A percentile compares a stretch with the other conserved stretches of the same genome.
phyloP scores from a whole-genome alignment of 2,329 filamentous ascomycete species.

The Macrophomina phaseolina region DNA sequence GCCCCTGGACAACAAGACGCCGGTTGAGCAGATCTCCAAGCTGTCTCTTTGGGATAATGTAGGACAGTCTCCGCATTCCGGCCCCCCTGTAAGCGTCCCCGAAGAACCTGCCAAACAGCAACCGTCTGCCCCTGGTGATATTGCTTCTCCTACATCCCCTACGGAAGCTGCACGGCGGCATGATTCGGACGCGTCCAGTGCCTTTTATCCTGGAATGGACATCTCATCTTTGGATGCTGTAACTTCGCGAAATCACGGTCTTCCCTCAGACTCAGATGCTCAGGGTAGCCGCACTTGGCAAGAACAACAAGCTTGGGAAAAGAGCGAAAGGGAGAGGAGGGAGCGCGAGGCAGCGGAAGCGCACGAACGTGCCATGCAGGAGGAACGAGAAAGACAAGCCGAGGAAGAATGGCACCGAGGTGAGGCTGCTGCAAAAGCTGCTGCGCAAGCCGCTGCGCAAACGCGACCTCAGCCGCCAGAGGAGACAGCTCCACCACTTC shows the following conservation, averaged over 20 bases:
- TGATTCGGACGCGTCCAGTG: constrained; percentile 35
- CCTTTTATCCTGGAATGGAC: constrained; percentile 39
- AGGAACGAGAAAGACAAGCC: constrained; percentile 36
- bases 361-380: constrained; percentile 31
- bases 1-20: constrained; percentile 48
- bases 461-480: not conserved
- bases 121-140: not conserved
- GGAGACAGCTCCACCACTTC: constrained; percentile 39
- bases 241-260: constrained; percentile 35
- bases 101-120: not conserved
- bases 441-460: constrained; percentile 6
- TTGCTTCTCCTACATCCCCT: not conserved
- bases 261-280: constrained; percentile 27
- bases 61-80: constrained; percentile 29
- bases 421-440: constrained; percentile 31
- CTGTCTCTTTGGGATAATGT: constrained; percentile 40
- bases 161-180: constrained; percentile 32
- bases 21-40: constrained; percentile 47
- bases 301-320: constrained; percentile 42
- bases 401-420: constrained; percentile 36
- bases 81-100: not conserved
- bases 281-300: constrained; percentile 36
- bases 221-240: constrained; percentile 39
- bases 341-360: constrained; percentile 34
- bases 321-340: constrained; percentile 34